These are phyloP conservation scores for Ottelia alismoides DNA, from an alignment of 106 monocot genomes.

Conservation along the genomic window DNA sequence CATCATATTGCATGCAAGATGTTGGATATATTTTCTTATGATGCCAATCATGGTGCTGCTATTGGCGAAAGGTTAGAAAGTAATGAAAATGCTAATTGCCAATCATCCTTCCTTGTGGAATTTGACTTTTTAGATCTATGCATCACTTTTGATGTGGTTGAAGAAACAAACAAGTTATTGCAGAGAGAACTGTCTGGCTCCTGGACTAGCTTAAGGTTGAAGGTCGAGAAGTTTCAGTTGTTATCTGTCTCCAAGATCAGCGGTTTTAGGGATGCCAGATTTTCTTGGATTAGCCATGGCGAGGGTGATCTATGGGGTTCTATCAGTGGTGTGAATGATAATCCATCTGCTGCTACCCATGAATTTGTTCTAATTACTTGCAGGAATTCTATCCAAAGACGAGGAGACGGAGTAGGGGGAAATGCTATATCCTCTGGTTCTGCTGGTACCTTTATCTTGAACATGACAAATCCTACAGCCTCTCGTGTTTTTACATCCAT, in stretches of 20 bases:
- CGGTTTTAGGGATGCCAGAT: slow-evolving; percentile 33
- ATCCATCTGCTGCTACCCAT: slow-evolving; percentile 12
- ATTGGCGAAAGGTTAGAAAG: slow-evolving; percentile 7
- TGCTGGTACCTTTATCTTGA: slow-evolving; percentile 52
- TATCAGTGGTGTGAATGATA: slow-evolving; percentile 12
- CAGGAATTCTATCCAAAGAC: slow-evolving; percentile 29
- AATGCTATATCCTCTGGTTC: slow-evolving; percentile 61
- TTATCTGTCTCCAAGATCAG: slow-evolving; percentile 73
- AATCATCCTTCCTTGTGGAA: slow-evolving; percentile 58
- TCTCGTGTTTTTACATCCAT: slow-evolving; percentile 50
- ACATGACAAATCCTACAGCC: slow-evolving; percentile 35
- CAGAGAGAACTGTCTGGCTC: slow-evolving; percentile 69
- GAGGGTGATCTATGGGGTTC: slow-evolving; percentile 84
- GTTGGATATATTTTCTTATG: slow-evolving; percentile 17
- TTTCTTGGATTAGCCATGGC: slow-evolving; percentile 71
- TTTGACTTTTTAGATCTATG: slow-evolving; percentile 45
- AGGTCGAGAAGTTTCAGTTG: slow-evolving; percentile 57
- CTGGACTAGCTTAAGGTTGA: slow-evolving; percentile 53
- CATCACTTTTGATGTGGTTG: slow-evolving; percentile 30
- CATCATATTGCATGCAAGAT: slow-evolving; percentile 18
- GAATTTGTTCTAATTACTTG: slow-evolving; percentile 70
- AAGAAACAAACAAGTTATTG: slow-evolving; percentile 24
- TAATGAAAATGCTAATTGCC: slow-evolving; percentile 16
- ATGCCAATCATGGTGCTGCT: not conserved
- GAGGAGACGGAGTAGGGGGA: slow-evolving; percentile 73